Percentiles rank a stretch among this genome's conserved stretches.
Conservation (phyloP, 2,329 filamentous ascomycete species). For the Colletotrichum paranaense region DNA sequence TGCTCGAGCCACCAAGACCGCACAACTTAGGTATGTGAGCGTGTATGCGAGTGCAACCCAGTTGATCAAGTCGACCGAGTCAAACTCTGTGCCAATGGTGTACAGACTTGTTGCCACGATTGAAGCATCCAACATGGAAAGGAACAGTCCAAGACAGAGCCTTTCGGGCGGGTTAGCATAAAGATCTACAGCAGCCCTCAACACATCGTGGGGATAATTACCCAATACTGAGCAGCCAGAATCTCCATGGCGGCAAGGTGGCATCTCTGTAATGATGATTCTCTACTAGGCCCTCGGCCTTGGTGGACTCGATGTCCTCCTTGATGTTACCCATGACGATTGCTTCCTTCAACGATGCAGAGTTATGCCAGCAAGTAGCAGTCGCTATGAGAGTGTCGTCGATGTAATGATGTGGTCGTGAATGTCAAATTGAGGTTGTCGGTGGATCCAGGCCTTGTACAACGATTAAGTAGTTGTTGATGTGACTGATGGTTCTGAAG, state of each 20-base stretch:
- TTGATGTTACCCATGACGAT: not conserved
- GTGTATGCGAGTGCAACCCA: constrained; percentile 69
- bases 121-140: constrained; percentile 69
- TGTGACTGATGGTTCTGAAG: not conserved
- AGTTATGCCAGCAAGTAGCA: not conserved
- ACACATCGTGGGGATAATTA: constrained; percentile 31
- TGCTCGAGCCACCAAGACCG: constrained; percentile 65
- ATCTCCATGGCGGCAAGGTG: constrained; percentile 44
- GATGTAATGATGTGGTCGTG: no score
- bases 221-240: constrained; percentile 49
- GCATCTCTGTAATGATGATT: constrained; percentile 11
- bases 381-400: not conserved
- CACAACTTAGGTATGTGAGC: constrained; percentile 66
- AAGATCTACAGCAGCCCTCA: not conserved
- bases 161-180: constrained; percentile 43
- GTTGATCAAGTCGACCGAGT: constrained; percentile 56
- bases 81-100: constrained; percentile 64
- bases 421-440: not conserved
- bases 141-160: constrained; percentile 63
- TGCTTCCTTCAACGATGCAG: no score
- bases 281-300: not conserved
- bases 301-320: constrained; percentile 10
- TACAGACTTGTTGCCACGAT: constrained; percentile 70
- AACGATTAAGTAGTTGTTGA: not conserved
- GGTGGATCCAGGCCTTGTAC: not conserved